Evolutionary conservation across 1,284 basidiomycete species (phyloP).

Genomic region (Ustilago crameri): DNA sequence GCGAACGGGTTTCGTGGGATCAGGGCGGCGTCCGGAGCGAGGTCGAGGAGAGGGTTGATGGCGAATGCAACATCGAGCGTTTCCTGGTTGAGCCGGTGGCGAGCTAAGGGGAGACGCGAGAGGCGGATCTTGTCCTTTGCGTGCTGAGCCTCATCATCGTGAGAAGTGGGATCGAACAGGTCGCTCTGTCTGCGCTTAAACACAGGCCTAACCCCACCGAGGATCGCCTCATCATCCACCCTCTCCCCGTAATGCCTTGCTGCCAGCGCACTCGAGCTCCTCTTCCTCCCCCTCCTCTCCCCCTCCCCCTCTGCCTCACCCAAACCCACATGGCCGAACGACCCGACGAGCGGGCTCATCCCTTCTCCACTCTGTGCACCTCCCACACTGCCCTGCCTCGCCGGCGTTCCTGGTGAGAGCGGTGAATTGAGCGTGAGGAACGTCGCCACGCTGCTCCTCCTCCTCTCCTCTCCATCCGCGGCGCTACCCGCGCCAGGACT

Average conservation of each 20-base stretch:
- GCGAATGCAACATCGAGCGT: conserved; percentile 27
- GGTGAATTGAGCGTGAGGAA: conserved; percentile 21
- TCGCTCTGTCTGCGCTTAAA: conserved; percentile 29
- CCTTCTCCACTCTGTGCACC: neutral
- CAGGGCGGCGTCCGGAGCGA: conserved; percentile 4
- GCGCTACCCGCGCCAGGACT: conserved; percentile 4
- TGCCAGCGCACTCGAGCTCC: conserved; percentile 14
- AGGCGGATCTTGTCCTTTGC: conserved; percentile 11
- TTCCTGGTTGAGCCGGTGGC: conserved; percentile 6
- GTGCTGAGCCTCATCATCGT: neutral
- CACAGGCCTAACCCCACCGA: neutral
- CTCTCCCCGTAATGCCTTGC: neutral
- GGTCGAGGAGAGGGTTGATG: conserved; percentile 3
- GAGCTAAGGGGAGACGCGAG: conserved; percentile 17
- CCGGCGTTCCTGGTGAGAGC: conserved; percentile 7
- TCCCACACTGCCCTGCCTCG: conserved; percentile 10
- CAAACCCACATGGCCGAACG: conserved; percentile 8
- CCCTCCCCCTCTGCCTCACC: neutral
- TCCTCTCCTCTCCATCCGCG: neutral
- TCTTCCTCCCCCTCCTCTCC: conserved; percentile 25
- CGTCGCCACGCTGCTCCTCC: conserved; percentile 24
- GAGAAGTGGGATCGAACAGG: neutral
- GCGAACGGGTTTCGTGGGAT: neutral
- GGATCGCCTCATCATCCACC: conserved; percentile 12
- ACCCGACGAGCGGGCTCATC: conserved; percentile 5